Evolutionary conservation across 2,329 filamentous ascomycete species (phyloP).

Genomic region (Paradendryphiella salina): DNA sequence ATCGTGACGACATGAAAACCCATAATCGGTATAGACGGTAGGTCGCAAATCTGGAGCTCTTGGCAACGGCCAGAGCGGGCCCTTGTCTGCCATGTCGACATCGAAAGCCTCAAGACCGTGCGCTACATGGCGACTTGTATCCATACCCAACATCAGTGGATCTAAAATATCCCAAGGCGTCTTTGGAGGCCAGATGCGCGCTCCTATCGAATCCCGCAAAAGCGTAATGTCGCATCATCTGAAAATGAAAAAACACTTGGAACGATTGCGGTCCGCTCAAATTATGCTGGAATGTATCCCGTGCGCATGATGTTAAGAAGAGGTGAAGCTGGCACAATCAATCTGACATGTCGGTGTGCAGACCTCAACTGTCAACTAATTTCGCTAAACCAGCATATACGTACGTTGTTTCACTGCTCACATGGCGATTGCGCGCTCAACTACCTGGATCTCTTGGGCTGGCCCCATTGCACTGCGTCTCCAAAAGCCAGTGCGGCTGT

Average conservation of each 20-base stretch:
- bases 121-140: slow-evolving; percentile 6
- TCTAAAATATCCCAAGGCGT: background rate
- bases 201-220: background rate
- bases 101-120: slow-evolving; percentile 5
- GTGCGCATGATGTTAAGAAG: background rate
- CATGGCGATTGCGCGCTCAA: background rate
- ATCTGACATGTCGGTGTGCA: background rate
- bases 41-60: slow-evolving; percentile 19
- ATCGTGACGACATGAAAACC: slow-evolving; percentile 25
- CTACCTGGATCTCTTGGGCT: background rate
- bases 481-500: background rate
- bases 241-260: background rate
- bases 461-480: background rate
- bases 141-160: slow-evolving; percentile 7
- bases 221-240: background rate
- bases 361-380: background rate
- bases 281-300: background rate
- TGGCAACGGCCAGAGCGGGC: slow-evolving; percentile 33
- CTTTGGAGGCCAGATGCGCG: background rate
- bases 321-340: background rate
- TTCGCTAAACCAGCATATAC: background rate
- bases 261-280: slow-evolving; percentile 4
- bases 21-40: slow-evolving; percentile 5
- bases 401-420: background rate
- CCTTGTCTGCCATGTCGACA: slow-evolving; percentile 8